These are phyloP conservation scores for Lodderomyces parapsilosis DNA, from an alignment of 1,139 yeast genomes.

Conservation along the genomic window DNA sequence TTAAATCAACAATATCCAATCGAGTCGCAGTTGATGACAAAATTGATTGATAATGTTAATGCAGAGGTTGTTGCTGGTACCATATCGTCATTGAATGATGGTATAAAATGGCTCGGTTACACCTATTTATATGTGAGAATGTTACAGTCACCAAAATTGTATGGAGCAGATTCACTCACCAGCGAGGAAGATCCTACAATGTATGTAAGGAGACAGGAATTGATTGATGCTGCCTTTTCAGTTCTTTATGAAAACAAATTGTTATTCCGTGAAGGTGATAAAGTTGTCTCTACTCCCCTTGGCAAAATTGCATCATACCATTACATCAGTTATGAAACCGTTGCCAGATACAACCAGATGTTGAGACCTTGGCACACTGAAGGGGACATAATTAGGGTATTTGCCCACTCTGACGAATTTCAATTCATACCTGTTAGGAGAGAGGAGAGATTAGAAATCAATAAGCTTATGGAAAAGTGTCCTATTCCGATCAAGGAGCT, in stretches of 20 bases:
- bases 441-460: conserved; percentile 81
- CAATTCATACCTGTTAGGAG: conserved; percentile 78
- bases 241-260: conserved; percentile 55
- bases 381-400: conserved; percentile 74
- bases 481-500: conserved; percentile 85
- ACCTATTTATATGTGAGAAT: conserved; percentile 82
- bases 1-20: conserved; percentile 89
- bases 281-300: conserved; percentile 59
- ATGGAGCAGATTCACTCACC: conserved; percentile 45
- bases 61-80: conserved; percentile 85
- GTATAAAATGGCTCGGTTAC: conserved; percentile 73
- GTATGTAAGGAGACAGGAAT: conserved; percentile 56
- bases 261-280: conserved; percentile 52
- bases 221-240: conserved; percentile 74
- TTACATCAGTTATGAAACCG: conserved; percentile 75
- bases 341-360: conserved; percentile 58
- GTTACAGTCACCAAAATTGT: conserved; percentile 69
- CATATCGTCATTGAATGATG: conserved; percentile 60
- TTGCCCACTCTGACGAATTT: conserved; percentile 84
- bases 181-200: conserved; percentile 43
- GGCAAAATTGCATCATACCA: conserved; percentile 88
- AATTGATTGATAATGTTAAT: conserved; percentile 71
- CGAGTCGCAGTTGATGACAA: conserved; percentile 79
- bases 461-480: conserved; percentile 66
- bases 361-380: conserved; percentile 65